A percentile compares a stretch with the other conserved stretches of the same genome.
Evolutionary conservation across 2,329 filamentous ascomycete genomes (phyloP).

Genomic region (Calonectria henricotiae): DNA sequence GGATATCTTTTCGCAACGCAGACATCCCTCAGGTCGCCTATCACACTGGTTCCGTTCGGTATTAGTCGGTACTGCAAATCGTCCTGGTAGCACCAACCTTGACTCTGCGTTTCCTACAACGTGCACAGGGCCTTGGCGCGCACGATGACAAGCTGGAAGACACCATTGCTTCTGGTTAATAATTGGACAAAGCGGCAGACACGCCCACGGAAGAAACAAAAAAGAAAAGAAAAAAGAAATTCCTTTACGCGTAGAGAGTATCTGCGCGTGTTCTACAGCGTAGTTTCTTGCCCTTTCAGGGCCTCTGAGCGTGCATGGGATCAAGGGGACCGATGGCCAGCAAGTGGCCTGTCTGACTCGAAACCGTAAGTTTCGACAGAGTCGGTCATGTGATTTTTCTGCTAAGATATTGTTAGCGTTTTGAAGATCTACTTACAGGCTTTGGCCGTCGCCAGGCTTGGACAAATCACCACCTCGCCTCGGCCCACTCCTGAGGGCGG

Average conservation of each 20-base stretch:
- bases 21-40: neutral
- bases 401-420: neutral
- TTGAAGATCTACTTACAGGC: neutral
- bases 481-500: neutral
- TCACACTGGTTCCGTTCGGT: constrained; percentile 1
- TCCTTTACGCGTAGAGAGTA: no score
- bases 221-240: no score
- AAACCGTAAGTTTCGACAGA: neutral
- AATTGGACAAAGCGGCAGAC: neutral
- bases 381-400: neutral
- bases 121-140: neutral
- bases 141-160: neutral
- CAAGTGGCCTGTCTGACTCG: neutral
- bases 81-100: neutral
- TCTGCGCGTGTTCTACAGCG: no score
- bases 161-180: neutral
- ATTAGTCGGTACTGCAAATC: neutral
- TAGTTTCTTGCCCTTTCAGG: neutral
- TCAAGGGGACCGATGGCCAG: neutral
- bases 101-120: constrained; percentile 1
- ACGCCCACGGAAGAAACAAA: no score
- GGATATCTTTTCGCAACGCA: neutral
- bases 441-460: neutral
- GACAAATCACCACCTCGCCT: neutral
- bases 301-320: neutral